phyloP scores from a whole-genome alignment of 1,284 basidiomycete species.

The Tilletia caries region DNA sequence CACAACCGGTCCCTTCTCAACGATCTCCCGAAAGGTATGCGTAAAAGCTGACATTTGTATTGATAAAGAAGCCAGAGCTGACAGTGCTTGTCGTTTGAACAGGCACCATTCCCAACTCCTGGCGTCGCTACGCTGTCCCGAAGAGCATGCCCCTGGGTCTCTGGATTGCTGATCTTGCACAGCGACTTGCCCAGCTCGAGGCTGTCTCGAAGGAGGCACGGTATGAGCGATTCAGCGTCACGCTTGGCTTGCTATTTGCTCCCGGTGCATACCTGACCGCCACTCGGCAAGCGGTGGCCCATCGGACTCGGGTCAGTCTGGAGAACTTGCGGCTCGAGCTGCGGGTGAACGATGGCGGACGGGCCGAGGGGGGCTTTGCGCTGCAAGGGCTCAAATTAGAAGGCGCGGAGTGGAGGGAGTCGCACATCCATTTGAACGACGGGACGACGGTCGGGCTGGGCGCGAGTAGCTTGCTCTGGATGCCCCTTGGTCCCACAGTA shows the following conservation, averaged over 20 bases:
- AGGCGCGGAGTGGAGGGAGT: slow-evolving; percentile 36
- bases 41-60: neutral
- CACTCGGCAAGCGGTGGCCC: slow-evolving; percentile 47
- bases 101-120: slow-evolving; percentile 35
- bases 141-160: slow-evolving; percentile 35
- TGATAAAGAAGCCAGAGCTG: neutral
- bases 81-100: neutral
- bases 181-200: slow-evolving; percentile 34
- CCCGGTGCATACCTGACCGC: slow-evolving; percentile 51
- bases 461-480: slow-evolving; percentile 39
- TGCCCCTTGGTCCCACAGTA: neutral
- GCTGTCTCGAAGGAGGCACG: slow-evolving; percentile 24
- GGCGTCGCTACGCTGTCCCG: slow-evolving; percentile 39
- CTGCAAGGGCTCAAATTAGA: slow-evolving; percentile 43
- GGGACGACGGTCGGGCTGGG: slow-evolving; percentile 34
- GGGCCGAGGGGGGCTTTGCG: slow-evolving; percentile 62
- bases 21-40: slow-evolving; percentile 36
- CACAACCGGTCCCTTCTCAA: slow-evolving; percentile 39
- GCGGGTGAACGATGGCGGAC: slow-evolving; percentile 53
- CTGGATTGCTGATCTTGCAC: slow-evolving; percentile 46
- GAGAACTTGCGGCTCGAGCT: slow-evolving; percentile 44
- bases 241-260: slow-evolving; percentile 42
- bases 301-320: slow-evolving; percentile 31
- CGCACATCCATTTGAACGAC: slow-evolving; percentile 33
- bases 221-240: slow-evolving; percentile 39